Evolutionary conservation across 176 grass and related monocot genomes (phyloP).

Genomic region (Urochloa ruziziensis): DNA sequence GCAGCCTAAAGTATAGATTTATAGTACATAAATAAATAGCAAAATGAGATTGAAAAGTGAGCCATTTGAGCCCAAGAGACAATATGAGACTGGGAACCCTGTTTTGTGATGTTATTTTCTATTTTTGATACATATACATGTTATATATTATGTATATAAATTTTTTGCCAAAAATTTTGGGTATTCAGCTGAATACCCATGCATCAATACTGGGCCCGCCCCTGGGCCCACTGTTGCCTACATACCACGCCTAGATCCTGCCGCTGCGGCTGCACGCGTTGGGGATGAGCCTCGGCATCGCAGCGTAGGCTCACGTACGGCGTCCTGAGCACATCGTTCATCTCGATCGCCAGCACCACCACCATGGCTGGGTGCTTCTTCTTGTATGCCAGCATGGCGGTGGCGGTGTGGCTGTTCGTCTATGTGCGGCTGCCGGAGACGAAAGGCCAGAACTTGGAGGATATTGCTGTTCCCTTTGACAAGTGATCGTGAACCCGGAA

Average conservation of each 20-base stretch:
- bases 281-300: background rate
- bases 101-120: too few species aligned
- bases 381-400: background rate
- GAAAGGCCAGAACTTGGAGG: background rate
- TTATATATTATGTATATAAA: too few species aligned
- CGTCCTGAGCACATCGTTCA: background rate
- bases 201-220: too few species aligned
- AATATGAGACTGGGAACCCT: too few species aligned
- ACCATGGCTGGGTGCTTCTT: background rate
- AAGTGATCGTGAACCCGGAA: background rate
- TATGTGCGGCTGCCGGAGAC: background rate
- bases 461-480: background rate
- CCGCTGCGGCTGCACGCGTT: conserved; percentile 7
- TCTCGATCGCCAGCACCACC: background rate
- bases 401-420: background rate
- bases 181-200: too few species aligned
- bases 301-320: background rate
- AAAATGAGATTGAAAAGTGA: too few species aligned
- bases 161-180: too few species aligned
- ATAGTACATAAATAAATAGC: too few species aligned
- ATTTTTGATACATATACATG: too few species aligned
- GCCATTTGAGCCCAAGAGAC: too few species aligned
- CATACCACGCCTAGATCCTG: background rate
- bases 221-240: background rate
- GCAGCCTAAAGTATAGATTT: too few species aligned